Evolutionary conservation across 2,329 filamentous ascomycete species (phyloP).

Genomic region (Colletotrichum chrysophilum): DNA sequence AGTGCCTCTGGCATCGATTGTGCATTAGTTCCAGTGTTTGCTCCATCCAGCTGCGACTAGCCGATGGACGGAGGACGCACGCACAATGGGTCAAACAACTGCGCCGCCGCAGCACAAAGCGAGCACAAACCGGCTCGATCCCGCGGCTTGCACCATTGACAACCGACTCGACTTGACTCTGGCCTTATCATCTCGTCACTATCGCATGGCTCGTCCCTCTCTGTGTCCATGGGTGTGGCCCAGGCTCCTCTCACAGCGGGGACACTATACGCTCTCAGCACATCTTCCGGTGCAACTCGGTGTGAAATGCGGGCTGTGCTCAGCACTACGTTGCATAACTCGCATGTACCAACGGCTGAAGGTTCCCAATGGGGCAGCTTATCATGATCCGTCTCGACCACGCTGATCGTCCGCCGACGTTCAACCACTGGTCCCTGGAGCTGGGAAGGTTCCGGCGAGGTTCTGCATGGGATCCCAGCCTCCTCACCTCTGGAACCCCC

Average conservation of each 20-base stretch:
- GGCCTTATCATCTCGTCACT: constrained; percentile 16
- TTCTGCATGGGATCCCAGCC: constrained; percentile 7
- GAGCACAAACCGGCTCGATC: constrained; percentile 15
- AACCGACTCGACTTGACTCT: constrained; percentile 3
- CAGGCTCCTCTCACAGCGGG: neutral
- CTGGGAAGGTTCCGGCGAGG: constrained; percentile 1
- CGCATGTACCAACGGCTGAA: constrained; percentile 5
- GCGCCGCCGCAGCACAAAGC: constrained; percentile 18
- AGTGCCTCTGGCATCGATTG: neutral
- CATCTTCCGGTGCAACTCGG: constrained; percentile 8
- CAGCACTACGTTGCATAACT: constrained; percentile 22
- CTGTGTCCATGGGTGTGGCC: neutral
- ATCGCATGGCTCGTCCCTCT: neutral
- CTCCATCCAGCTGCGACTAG: constrained; percentile 11
- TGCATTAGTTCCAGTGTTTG: constrained; percentile 16
- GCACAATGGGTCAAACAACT: constrained; percentile 16
- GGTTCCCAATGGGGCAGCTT: constrained; percentile 20
- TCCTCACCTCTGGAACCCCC: neutral
- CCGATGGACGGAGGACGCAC: neutral
- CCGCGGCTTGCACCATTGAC: constrained; percentile 13
- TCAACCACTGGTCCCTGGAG: constrained; percentile 5
- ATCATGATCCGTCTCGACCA: constrained; percentile 13
- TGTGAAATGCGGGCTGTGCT: constrained; percentile 15
- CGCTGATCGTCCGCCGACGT: constrained; percentile 5
- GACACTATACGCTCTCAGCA: constrained; percentile 7